Conservation (phyloP, 805 yeast genomes). For the Saccharomycopsis fermentans region DNA sequence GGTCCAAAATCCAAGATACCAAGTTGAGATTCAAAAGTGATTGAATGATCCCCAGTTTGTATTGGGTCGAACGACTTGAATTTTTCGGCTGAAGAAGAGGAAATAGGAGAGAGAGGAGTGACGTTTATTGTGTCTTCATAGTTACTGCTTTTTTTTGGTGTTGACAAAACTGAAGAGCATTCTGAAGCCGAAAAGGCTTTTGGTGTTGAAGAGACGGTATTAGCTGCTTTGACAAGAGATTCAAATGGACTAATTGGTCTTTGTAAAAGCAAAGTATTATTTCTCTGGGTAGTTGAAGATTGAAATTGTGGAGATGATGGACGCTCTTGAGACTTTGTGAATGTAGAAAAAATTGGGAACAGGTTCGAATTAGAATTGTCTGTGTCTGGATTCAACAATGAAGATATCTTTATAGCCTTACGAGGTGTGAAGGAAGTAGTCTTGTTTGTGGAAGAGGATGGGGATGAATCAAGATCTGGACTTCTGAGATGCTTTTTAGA, state of each 20-base stretch:
- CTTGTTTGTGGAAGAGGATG: neutral
- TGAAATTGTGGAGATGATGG: constrained; percentile 9
- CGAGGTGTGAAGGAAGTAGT: constrained; percentile 8
- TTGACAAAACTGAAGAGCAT: neutral
- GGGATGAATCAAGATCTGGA: neutral
- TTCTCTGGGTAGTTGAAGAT: constrained; percentile 9
- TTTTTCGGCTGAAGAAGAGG: constrained; percentile 2
- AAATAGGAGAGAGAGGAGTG: constrained; percentile 10
- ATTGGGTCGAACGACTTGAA: constrained; percentile 1
- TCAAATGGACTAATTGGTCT: constrained; percentile 17
- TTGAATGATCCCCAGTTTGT: constrained; percentile 34
- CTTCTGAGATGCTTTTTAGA: neutral
- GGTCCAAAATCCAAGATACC: constrained; percentile 29
- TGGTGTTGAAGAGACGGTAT: constrained; percentile 3
- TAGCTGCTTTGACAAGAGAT: neutral
- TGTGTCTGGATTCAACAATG: constrained; percentile 11
- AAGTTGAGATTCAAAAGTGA: constrained; percentile 78
- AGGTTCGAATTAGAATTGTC: constrained; percentile 6
- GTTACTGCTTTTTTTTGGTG: neutral
- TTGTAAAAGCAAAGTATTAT: constrained; percentile 1
- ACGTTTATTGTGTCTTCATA: neutral
- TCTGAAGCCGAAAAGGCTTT: constrained; percentile 1
- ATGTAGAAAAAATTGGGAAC: constrained; percentile 13
- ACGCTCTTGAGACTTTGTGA: neutral
- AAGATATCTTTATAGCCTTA: constrained; percentile 13